Percentiles rank a stretch among this genome's conserved stretches.
These are phyloP conservation scores for Myxozyma udenii DNA, from an alignment of 805 yeast species.

Conservation along the genomic window DNA sequence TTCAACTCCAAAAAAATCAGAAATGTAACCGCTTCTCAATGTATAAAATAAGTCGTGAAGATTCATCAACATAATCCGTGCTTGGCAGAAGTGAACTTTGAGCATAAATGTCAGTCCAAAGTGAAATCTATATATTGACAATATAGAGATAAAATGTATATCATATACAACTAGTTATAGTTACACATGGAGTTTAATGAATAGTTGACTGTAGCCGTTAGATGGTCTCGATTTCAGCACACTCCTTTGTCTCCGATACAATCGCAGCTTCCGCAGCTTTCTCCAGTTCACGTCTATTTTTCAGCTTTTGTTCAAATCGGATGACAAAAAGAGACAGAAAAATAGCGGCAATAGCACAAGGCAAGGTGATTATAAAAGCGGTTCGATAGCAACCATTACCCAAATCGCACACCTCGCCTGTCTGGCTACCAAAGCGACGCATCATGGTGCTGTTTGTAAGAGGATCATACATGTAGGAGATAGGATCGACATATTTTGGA, in stretches of 20 bases:
- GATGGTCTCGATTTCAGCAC: too few relatives aligned
- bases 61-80: too few relatives aligned
- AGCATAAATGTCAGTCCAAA: too few relatives aligned
- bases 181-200: too few relatives aligned
- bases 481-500: constrained; percentile 4
- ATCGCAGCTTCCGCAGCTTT: not conserved
- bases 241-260: not conserved
- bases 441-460: constrained; percentile 14
- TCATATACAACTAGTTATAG: too few relatives aligned
- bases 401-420: constrained; percentile 25
- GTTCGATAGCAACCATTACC: constrained; percentile 26
- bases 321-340: constrained; percentile 17
- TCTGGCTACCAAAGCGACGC: constrained; percentile 24
- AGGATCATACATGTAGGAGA: constrained; percentile 9
- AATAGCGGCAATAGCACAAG: constrained; percentile 19
- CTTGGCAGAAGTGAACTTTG: too few relatives aligned
- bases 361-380: constrained; percentile 28
- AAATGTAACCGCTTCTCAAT: too few relatives aligned
- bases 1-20: too few relatives aligned
- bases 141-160: too few relatives aligned
- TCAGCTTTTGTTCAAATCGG: constrained; percentile 7
- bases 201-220: too few relatives aligned
- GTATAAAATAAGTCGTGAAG: too few relatives aligned
- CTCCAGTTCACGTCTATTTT: not conserved
- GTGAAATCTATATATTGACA: too few relatives aligned